A percentile compares a stretch with the other conserved stretches of the same genome.
Conservation (phyloP, 192 early-diverging fungal genomes). For the Coemansia sp. region DNA sequence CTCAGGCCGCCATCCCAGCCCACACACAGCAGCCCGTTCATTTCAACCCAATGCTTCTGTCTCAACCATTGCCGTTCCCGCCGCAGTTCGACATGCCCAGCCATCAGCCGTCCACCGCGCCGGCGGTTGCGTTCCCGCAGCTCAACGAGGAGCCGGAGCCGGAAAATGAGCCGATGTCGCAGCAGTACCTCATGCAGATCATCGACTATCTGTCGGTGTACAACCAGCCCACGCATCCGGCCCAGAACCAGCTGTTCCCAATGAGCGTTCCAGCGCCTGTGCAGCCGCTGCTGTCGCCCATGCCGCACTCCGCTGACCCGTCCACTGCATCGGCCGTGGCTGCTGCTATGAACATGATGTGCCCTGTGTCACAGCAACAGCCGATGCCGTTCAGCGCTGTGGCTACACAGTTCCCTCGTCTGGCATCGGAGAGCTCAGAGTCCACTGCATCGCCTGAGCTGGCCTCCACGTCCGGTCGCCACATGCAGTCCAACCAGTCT, state of each 20-base stretch:
- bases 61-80: slow-evolving; percentile 44
- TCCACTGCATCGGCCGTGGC: slow-evolving; percentile 14
- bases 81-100: slow-evolving; percentile 18
- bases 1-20: slow-evolving; percentile 8
- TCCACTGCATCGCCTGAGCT: slow-evolving; percentile 49
- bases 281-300: slow-evolving; percentile 12
- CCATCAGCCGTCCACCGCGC: neutral
- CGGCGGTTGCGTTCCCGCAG: slow-evolving; percentile 39
- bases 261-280: slow-evolving; percentile 6
- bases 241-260: slow-evolving; percentile 14
- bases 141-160: slow-evolving; percentile 31
- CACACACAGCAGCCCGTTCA: slow-evolving; percentile 6
- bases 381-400: neutral
- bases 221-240: slow-evolving; percentile 20
- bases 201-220: slow-evolving; percentile 49
- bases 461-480: slow-evolving; percentile 15
- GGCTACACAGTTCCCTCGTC: slow-evolving; percentile 31
- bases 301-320: slow-evolving; percentile 8
- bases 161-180: slow-evolving; percentile 26
- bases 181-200: slow-evolving; percentile 51
- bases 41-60: slow-evolving; percentile 49
- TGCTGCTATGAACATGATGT: slow-evolving; percentile 13
- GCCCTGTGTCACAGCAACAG: slow-evolving; percentile 5
- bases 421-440: slow-evolving; percentile 41
- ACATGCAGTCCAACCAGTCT: slow-evolving; percentile 6